Evolutionary conservation across 176 grass and related monocot species (phyloP).

Genomic region (Cenchrus purpureus): DNA sequence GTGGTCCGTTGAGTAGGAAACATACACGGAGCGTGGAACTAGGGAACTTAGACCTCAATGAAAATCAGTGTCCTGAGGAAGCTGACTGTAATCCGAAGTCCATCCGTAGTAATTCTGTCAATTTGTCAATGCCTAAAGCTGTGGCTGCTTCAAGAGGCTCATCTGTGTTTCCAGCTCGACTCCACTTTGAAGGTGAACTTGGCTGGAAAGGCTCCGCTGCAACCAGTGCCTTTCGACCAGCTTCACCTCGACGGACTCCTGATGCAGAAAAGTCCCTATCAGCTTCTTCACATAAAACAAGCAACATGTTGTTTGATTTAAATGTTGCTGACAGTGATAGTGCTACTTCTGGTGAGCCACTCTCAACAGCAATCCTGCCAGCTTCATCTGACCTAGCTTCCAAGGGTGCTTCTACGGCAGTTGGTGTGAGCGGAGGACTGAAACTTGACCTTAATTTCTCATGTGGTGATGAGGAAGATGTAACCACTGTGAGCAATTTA

Average conservation of each 20-base stretch:
- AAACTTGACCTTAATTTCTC: slow-evolving; percentile 64
- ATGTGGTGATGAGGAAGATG: slow-evolving; percentile 47
- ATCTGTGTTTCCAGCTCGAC: slow-evolving; percentile 54
- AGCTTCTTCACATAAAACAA: slow-evolving; percentile 54
- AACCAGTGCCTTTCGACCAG: slow-evolving; percentile 75
- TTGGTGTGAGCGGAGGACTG: slow-evolving; percentile 28
- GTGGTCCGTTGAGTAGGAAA: slow-evolving; percentile 48
- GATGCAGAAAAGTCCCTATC: slow-evolving; percentile 44
- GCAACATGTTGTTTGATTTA: slow-evolving; percentile 53
- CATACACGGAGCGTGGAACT: slow-evolving; percentile 33
- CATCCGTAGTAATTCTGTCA: slow-evolving; percentile 37
- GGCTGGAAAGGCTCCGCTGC: slow-evolving; percentile 88
- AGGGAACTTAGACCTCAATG: slow-evolving; percentile 65
- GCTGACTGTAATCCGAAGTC: slow-evolving; percentile 48
- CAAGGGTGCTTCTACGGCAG: slow-evolving; percentile 48
- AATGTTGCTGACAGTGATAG: slow-evolving; percentile 57
- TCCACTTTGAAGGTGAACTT: slow-evolving; percentile 64
- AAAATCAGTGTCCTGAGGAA: slow-evolving; percentile 53
- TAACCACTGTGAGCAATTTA: slow-evolving; percentile 22
- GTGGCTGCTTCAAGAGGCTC: slow-evolving; percentile 70
- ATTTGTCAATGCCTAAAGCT: slow-evolving; percentile 65
- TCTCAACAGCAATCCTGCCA: slow-evolving; percentile 41
- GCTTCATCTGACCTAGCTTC: slow-evolving; percentile 34
- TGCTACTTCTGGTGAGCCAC: slow-evolving; percentile 44
- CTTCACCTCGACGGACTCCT: slow-evolving; percentile 49